Evolutionary conservation across 1,284 basidiomycete species (phyloP), one percentile per base, ranked within the genome.

Genomic region (Entoloma clypeatum): DNA sequence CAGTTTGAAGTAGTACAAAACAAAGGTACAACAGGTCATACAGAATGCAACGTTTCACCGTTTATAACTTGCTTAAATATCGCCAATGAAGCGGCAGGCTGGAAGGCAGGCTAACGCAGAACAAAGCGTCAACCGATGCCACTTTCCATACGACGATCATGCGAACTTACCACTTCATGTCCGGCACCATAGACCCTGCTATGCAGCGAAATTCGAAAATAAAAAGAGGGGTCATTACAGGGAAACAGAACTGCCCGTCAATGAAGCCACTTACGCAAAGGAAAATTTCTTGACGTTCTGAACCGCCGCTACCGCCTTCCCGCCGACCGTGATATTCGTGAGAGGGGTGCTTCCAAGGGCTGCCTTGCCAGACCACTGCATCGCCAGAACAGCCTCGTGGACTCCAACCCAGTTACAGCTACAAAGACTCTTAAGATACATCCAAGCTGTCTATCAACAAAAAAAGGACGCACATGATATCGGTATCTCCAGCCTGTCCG

Each of bases 331-430:
- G 60, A 81, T 77, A 43, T 79, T 79, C n/a, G 54, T 68, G 49
- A 81, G 71, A 1, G 72, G 71, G 0, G 72, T 72, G 4, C 63
- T 60, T 19, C 69, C 64, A 19, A 80, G 60, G 14, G 60, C 63
- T 30, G 66, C 51, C 35, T 74, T 74, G 3, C 79, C 78, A 41
- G 71, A 75, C 78, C 79, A 81, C 42, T 77, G 66, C 77, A 82
- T 81, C 1, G 76, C 72, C 1, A 76, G 66, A 1, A 74, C 71
- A 0, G 70, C 68, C 0, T 68, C 71, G 41, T 79, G 71, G 0
- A 67, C 74, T 13, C 80, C 78, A 4, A 81, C 57, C 79, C 79
- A 81, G 53, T 82, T 81, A 48, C 78, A 81, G 46, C 79, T 80
- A 22, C 5, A 13, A 29, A 26, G 13, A 35, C 16, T 8, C 17